Base-by-base conservation (phyloP, 176 grass and related monocot genomes). In the Eragrostis curvula region DNA sequence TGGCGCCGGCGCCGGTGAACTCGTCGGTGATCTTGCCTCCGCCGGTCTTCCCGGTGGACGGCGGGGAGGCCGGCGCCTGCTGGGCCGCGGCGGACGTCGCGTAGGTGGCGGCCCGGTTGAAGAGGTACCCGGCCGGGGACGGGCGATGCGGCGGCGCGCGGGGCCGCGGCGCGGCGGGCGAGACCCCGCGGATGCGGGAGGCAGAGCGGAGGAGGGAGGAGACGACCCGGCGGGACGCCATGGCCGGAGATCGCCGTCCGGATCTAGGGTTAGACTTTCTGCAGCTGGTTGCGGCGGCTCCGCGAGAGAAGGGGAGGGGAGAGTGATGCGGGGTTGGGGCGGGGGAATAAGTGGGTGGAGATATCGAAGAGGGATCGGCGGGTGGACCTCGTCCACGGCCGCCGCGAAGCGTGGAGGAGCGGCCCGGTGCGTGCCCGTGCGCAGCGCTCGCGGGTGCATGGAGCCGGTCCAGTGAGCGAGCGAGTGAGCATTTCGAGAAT, bases 11-110 rank as follows among this genome's bases (percentile, higher is more conserved):
- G 45, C 96, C 96, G 5, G 96, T 98, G 86, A 98, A 98, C 66
- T 98, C 92, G 36, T 98, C 96, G 43, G 96, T 98, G 84, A 98
- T 98, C 85, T 98, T 95, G 8, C 90, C 92, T 5, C 86, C 85
- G 6, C 50, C 68, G 16, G 60, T 67, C 77, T 84, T 87, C 58
- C 58, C 66, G 3, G 68, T 73, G 5, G 92, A 21, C 44, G 79
- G 84, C 48, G 73, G 32, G 9, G 75, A n/a, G 6, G 84, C 40
- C 5, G 84, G 67, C 16, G 78, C 53, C 21, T 57, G 70, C 67
- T 84, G 63, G 25, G 75, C 88, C 14, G 85, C 86, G 49, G 89
- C 81, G 77, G 86, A 75, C 3, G 96, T 82, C 55, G 96, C 84
- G 67, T 91, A 95, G 64, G 87, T 9, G 79, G 85, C 86, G 42